phyloP scores from a whole-genome alignment of 345 rosid genomes.

The Sisymbrium irio region DNA sequence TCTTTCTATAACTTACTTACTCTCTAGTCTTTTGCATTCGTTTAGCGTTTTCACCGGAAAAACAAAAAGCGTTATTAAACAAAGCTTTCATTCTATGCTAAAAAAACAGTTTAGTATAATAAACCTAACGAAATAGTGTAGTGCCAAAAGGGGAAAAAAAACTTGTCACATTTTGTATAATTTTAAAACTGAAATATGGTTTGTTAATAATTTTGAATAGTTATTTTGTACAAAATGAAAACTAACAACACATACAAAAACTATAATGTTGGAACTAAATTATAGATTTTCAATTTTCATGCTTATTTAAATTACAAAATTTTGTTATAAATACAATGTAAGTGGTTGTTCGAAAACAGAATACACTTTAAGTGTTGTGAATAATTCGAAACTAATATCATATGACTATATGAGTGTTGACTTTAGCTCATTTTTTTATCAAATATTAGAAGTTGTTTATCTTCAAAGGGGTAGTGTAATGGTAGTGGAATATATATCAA shows the following conservation, averaged over 20 bases:
- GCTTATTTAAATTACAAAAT: not conserved
- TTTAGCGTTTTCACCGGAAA: too few relatives aligned
- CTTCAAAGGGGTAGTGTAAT: slow-evolving; percentile 22
- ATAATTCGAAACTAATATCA: not conserved
- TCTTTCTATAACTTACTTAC: too few relatives aligned
- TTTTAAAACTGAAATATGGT: not conserved
- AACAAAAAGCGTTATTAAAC: too few relatives aligned
- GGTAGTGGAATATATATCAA: slow-evolving; percentile 22
- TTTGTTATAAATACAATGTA: too few relatives aligned
- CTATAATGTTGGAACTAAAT: not conserved
- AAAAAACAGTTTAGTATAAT: too few relatives aligned
- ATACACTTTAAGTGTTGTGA: not conserved
- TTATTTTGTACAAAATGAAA: not conserved
- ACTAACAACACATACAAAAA: not conserved
- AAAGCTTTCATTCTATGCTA: too few relatives aligned
- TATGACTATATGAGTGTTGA: not conserved
- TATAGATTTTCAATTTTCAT: not conserved
- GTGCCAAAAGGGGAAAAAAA: too few relatives aligned
- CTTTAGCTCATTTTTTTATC: slow-evolving; percentile 5
- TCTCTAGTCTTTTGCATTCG: too few relatives aligned
- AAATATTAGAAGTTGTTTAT: not conserved
- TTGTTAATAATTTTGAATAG: not conserved
- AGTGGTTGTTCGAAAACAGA: too few relatives aligned
- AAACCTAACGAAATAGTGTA: too few relatives aligned
- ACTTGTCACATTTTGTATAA: not conserved